phyloP scores from a whole-genome alignment of 768 basidiomycete species.

The Podaxis rugospora region DNA sequence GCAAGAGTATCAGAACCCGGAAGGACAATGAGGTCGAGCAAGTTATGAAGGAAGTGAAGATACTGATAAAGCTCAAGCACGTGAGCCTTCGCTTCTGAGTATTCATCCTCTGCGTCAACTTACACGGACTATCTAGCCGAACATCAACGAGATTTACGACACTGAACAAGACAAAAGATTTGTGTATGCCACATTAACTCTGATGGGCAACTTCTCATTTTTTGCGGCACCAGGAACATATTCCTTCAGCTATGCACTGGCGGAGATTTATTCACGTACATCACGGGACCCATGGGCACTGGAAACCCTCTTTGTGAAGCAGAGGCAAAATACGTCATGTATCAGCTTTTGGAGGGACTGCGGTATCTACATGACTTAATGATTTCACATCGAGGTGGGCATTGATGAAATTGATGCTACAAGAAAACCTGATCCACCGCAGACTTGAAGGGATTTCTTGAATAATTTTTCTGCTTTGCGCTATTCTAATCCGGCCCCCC shows the following conservation, averaged over 20 bases:
- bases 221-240: conserved; percentile 49
- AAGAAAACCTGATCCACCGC: not conserved
- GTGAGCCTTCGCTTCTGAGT: conserved; percentile 32
- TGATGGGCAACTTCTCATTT: not conserved
- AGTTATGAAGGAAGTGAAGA: conserved; percentile 76
- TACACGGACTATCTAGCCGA: conserved; percentile 45
- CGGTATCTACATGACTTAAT: conserved; percentile 65
- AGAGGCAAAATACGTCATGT: conserved; percentile 83
- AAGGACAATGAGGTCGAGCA: conserved; percentile 53
- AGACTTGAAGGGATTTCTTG: conserved; percentile 61
- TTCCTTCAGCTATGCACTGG: conserved; percentile 85
- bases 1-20: conserved; percentile 73
- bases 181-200: conserved; percentile 33
- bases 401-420: not conserved
- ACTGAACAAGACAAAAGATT: conserved; percentile 60
- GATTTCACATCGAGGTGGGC: conserved; percentile 76
- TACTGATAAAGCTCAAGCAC: conserved; percentile 67
- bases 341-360: conserved; percentile 68
- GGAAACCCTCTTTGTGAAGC: conserved; percentile 61
- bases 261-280: conserved; percentile 85
- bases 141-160: conserved; percentile 75
- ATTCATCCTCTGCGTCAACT: not conserved
- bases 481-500: not conserved
- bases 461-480: not conserved
- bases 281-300: conserved; percentile 53